Evolutionary conservation across 176 grass and related monocot genomes (phyloP).

Genomic region (Thalia dealbata): DNA sequence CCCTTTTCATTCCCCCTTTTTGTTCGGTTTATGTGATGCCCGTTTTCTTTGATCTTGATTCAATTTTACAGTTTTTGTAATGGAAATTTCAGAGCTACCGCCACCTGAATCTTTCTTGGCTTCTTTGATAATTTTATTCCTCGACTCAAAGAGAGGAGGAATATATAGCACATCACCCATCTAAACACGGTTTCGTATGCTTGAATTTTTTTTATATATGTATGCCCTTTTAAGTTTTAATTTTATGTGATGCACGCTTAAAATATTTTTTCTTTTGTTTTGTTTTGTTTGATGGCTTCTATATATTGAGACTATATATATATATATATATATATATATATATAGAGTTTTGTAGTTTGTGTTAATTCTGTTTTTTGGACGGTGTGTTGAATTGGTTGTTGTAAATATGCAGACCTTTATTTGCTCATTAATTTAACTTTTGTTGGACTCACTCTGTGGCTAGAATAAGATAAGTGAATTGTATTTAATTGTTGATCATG

Average conservation of each 20-base stretch:
- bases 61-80: neutral
- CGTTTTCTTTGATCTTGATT: neutral
- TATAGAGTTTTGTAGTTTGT: too few species aligned
- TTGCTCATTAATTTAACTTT: neutral
- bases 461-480: neutral
- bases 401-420: neutral
- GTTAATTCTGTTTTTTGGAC: neutral
- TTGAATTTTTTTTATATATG: too few species aligned
- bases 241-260: neutral
- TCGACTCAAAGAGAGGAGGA: too few species aligned
- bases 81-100: neutral
- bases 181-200: too few species aligned
- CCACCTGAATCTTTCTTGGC: neutral
- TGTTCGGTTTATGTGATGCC: too few species aligned
- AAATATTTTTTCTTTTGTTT: neutral
- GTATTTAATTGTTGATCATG: slow-evolving; percentile 2
- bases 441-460: neutral
- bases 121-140: neutral
- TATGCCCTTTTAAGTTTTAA: too few species aligned
- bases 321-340: too few species aligned
- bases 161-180: too few species aligned
- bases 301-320: too few species aligned
- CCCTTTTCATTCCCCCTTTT: neutral
- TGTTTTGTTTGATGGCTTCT: too few species aligned
- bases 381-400: neutral